Evolutionary conservation across 345 rosid genomes (phyloP).

Genomic region (Lepidium africanum): DNA sequence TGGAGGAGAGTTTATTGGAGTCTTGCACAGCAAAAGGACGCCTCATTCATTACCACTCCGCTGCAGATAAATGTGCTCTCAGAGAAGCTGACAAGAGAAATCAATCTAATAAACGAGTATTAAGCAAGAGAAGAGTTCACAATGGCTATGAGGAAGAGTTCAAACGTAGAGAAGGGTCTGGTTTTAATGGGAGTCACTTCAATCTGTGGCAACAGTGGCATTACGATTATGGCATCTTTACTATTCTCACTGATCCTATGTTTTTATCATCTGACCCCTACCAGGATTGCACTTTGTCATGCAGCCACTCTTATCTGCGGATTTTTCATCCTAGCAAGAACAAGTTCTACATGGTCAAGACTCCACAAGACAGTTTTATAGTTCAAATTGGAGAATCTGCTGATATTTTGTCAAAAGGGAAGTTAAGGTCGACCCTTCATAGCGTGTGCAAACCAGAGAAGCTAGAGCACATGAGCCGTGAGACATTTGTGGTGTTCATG

Average conservation of each 20-base stretch:
- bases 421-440: slow-evolving; percentile 71
- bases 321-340: slow-evolving; percentile 52
- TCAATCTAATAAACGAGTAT: slow-evolving; percentile 21
- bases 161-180: slow-evolving; percentile 5
- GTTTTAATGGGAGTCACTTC: slow-evolving; percentile 27
- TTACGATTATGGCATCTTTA: slow-evolving; percentile 84
- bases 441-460: slow-evolving; percentile 57
- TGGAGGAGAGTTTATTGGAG: slow-evolving; percentile 60
- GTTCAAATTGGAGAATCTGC: slow-evolving; percentile 91
- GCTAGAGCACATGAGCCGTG: slow-evolving; percentile 54
- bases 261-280: slow-evolving; percentile 35
- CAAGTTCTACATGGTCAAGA: slow-evolving; percentile 50
- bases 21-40: slow-evolving; percentile 80
- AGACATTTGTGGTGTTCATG: slow-evolving; percentile 71
- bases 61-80: slow-evolving; percentile 37
- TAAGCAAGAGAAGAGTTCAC: slow-evolving; percentile 11
- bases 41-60: slow-evolving; percentile 83
- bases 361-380: slow-evolving; percentile 65
- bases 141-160: slow-evolving; percentile 7
- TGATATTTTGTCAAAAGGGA: slow-evolving; percentile 67
- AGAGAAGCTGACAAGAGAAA: slow-evolving; percentile 31
- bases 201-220: slow-evolving; percentile 94
- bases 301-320: slow-evolving; percentile 46
- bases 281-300: slow-evolving; percentile 36
- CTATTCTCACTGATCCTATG: slow-evolving; percentile 81